These are phyloP conservation scores for Colletotrichum spinosum DNA, from an alignment of 2,329 filamentous ascomycete genomes.

Conservation along the genomic window DNA sequence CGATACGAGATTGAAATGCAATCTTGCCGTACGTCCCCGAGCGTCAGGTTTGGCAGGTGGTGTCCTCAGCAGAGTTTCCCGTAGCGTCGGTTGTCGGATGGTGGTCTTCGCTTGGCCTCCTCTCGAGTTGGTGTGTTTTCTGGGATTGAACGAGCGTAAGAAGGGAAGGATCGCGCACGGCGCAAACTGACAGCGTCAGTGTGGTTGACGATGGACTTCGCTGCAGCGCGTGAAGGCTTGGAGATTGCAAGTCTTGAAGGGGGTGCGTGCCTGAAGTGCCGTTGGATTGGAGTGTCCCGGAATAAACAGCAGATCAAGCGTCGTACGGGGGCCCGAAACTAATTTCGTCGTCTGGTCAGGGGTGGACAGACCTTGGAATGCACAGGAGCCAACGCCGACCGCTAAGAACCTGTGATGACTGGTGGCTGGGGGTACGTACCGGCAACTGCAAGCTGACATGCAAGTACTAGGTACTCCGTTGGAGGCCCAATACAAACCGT, in stretches of 20 bases:
- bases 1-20: conserved; percentile 17
- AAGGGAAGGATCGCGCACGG: conserved; percentile 36
- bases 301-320: conserved; percentile 35
- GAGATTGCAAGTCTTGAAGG: conserved; percentile 16
- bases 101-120: conserved; percentile 13
- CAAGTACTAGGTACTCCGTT: no score
- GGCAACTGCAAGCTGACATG: no score
- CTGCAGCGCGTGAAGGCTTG: conserved; percentile 11
- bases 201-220: conserved; percentile 28
- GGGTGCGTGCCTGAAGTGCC: neutral
- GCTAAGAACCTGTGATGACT: conserved; percentile 1
- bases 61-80: conserved; percentile 16
- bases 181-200: conserved; percentile 38
- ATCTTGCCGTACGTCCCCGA: conserved; percentile 4
- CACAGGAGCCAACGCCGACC: conserved; percentile 3
- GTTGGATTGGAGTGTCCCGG: neutral
- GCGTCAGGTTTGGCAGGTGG: conserved; percentile 23
- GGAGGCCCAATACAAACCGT: conserved; percentile 1
- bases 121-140: neutral
- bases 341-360: conserved; percentile 38
- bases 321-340: conserved; percentile 25
- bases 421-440: neutral
- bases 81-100: conserved; percentile 20
- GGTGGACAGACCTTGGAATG: neutral
- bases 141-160: conserved; percentile 30